phyloP scores from a whole-genome alignment of 306 rosid genomes.

The Heteromeles arbutifolia region DNA sequence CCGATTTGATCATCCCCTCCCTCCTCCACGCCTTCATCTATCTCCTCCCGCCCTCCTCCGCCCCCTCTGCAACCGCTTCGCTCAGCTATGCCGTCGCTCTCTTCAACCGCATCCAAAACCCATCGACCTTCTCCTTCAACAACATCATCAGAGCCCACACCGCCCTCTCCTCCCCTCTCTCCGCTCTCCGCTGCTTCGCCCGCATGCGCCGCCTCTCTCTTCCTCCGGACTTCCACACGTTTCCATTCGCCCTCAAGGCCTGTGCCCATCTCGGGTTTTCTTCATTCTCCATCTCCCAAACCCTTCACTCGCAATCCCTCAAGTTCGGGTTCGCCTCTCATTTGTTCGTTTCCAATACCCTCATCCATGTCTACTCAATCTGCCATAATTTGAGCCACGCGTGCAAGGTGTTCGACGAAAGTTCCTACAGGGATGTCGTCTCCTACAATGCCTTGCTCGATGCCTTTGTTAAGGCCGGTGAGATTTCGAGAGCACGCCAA shows the following conservation, averaged over 20 bases:
- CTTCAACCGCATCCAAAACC: conserved; percentile 46
- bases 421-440: conserved; percentile 31
- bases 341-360: conserved; percentile 41
- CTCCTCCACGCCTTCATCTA: conserved; percentile 39
- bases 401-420: conserved; percentile 30
- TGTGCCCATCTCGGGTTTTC: conserved; percentile 24
- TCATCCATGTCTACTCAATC: conserved; percentile 38
- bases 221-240: conserved; percentile 66
- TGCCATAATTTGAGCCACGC: conserved; percentile 28
- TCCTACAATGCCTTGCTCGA: conserved; percentile 58
- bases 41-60: conserved; percentile 8
- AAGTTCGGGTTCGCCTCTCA: conserved; percentile 41
- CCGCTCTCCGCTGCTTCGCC: conserved; percentile 42
- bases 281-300: conserved; percentile 23
- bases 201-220: conserved; percentile 45
- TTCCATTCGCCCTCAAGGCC: conserved; percentile 58
- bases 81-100: conserved; percentile 40
- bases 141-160: conserved; percentile 60
- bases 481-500: conserved; percentile 29
- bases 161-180: conserved; percentile 44
- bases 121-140: conserved; percentile 60
- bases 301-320: conserved; percentile 51
- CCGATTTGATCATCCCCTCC: conserved; percentile 17
- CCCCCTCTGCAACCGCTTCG: background rate
- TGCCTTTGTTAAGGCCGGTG: conserved; percentile 42